Evolutionary conservation across 2,329 filamentous ascomycete species (phyloP).

Genomic region (Hypoxylon sp.): DNA sequence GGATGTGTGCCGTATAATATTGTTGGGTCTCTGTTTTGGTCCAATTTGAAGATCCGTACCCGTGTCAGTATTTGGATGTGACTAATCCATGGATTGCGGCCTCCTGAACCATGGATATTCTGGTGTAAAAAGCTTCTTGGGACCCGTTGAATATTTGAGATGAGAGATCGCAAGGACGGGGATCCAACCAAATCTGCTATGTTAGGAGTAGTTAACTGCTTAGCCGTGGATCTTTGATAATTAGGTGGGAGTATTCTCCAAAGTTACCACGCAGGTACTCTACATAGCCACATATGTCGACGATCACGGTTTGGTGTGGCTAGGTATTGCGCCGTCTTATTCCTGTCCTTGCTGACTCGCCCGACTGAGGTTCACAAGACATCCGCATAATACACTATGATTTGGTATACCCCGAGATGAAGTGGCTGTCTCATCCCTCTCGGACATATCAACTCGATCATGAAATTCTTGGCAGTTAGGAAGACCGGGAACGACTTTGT

Average conservation of each 20-base stretch:
- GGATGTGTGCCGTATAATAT: background rate
- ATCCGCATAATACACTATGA: background rate
- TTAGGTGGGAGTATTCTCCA: too few relatives aligned
- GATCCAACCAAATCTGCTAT: background rate
- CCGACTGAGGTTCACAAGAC: background rate
- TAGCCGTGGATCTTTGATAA: too few relatives aligned
- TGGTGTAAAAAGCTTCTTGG: background rate
- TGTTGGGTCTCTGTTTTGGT: background rate
- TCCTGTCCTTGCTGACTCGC: background rate
- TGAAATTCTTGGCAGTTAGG: too few relatives aligned
- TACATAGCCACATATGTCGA: background rate
- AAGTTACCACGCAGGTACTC: too few relatives aligned
- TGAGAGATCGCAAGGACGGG: background rate
- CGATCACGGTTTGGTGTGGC: background rate
- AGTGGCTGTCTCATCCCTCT: background rate
- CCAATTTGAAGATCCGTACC: too few relatives aligned
- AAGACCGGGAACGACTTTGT: too few relatives aligned
- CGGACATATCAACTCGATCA: background rate
- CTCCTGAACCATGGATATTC: background rate
- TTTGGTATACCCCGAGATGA: background rate
- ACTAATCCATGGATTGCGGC: too few relatives aligned
- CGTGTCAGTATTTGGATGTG: background rate
- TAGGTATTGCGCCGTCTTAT: background rate
- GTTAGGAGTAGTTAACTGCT: too few relatives aligned
- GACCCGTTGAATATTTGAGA: background rate